phyloP scores from a whole-genome alignment of 345 rosid genomes.

The Hirschfeldia incana region DNA sequence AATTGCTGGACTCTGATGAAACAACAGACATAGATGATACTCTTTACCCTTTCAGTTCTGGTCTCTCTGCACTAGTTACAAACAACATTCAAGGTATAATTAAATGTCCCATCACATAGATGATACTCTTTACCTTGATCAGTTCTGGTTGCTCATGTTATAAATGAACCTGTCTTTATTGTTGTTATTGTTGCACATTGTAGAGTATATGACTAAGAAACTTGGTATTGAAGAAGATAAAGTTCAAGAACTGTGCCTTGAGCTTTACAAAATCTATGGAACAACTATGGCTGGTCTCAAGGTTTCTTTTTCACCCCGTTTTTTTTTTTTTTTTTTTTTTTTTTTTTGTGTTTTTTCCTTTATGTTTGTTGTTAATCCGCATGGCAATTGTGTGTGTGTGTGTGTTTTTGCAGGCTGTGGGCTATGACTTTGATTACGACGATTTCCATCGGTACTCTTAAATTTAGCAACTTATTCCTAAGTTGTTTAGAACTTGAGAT shows the following conservation, averaged over 20 bases:
- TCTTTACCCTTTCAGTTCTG: slow-evolving; percentile 75
- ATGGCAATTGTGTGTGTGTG: background rate
- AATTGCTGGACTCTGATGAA: background rate
- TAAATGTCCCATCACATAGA: background rate
- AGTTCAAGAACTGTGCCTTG: slow-evolving; percentile 62
- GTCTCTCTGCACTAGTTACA: slow-evolving; percentile 54
- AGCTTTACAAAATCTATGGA: slow-evolving; percentile 80
- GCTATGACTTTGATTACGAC: slow-evolving; percentile 72
- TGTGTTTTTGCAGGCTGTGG: slow-evolving; percentile 61
- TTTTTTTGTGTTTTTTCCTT: background rate
- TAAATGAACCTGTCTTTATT: slow-evolving; percentile 9
- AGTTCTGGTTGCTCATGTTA: background rate
- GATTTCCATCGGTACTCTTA: slow-evolving; percentile 74
- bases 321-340: too few species aligned
- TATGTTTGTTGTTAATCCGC: background rate
- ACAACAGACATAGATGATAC: slow-evolving; percentile 67
- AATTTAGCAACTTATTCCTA: background rate
- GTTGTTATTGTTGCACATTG: background rate
- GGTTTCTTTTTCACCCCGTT: slow-evolving; percentile 42
- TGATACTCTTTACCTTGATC: background rate
- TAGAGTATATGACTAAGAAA: slow-evolving; percentile 76
- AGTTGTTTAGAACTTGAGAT: too few species aligned
- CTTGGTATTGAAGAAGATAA: slow-evolving; percentile 63
- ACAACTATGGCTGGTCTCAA: slow-evolving; percentile 97
- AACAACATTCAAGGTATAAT: slow-evolving; percentile 74